phyloP scores from a whole-genome alignment of 169 alveolate genomes.

The Plasmodium knowlesi region DNA sequence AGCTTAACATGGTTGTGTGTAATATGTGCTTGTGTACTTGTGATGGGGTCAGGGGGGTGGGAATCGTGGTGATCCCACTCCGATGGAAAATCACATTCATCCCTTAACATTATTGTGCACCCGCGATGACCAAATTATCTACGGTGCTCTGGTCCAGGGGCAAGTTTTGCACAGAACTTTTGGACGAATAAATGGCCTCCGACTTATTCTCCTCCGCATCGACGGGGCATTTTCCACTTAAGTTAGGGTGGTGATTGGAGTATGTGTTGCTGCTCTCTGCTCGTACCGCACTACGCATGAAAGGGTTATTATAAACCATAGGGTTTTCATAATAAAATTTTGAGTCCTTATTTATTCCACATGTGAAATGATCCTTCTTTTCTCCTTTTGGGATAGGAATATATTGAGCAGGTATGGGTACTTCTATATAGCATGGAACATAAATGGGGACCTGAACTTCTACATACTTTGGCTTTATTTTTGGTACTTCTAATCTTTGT shows the following conservation, averaged over 20 bases:
- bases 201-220: background rate
- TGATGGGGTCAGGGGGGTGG: too few species aligned
- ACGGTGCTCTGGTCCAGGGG: background rate
- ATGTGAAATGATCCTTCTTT: conserved; percentile 19
- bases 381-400: conserved; percentile 31
- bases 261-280: background rate
- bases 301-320: background rate
- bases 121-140: background rate
- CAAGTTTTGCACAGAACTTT: background rate
- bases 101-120: background rate
- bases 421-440: conserved; percentile 59
- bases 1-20: background rate
- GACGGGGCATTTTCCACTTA: background rate
- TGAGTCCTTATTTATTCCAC: background rate
- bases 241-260: background rate
- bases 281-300: background rate
- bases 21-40: too few species aligned
- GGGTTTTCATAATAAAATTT: conserved; percentile 7
- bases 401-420: conserved; percentile 58
- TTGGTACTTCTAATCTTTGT: conserved; percentile 28
- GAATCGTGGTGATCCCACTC: background rate
- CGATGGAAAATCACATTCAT: background rate
- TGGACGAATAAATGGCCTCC: background rate
- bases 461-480: conserved; percentile 44
- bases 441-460: conserved; percentile 68